Evolutionary conservation across 2,329 filamentous ascomycete genomes (phyloP), one percentile per base, ranked within the genome.

Genomic region (Aureobasidium zeae): DNA sequence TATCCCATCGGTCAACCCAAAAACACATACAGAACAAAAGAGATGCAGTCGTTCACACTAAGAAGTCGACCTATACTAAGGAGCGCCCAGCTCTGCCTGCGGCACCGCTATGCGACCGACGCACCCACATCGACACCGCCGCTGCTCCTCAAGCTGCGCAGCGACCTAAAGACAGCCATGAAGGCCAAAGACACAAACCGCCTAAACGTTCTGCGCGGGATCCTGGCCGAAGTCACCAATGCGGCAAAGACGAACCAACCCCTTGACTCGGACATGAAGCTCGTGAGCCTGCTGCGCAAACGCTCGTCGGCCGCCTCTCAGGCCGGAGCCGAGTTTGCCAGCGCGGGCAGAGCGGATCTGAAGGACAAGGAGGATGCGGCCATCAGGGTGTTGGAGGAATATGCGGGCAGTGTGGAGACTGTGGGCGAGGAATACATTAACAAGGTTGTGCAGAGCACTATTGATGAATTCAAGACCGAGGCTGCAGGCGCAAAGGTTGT

Each of bases 221-320:
- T 88, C 49, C 72, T 88, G 51, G 71, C 81, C 22, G 74, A 81
- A 49, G 77, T 82, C 49, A 78, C 80, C 53, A 88, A 87, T 62
- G 79, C 81, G 24, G 81, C 78, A 59, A 88, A 88, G 64, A 86
- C 82, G 11, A 57, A 71, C 28, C 69, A 66, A 28, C 83, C 84
- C n/a, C 76, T 88, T 56, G 69, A 67, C 44, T 83, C 77, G 16
- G 83, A 89, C 60, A 71, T 74, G 50, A 76, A 83, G 55, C 70
- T 89, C 44, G 74, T 86, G 20, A 66, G 70, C 6, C 67, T 88
- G 36, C 71, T 91, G 45, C 73, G 76, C 50, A 81, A 79, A 63
- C 73, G 77, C 39, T 72, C 74, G 16, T 71, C 73, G 31, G 67
- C 72, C 2, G 69, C 72, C 3, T 65, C 72, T 37, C 73, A 79